Evolutionary conservation across 1,284 basidiomycete genomes (phyloP).

Genomic region (Tilletia caries): DNA sequence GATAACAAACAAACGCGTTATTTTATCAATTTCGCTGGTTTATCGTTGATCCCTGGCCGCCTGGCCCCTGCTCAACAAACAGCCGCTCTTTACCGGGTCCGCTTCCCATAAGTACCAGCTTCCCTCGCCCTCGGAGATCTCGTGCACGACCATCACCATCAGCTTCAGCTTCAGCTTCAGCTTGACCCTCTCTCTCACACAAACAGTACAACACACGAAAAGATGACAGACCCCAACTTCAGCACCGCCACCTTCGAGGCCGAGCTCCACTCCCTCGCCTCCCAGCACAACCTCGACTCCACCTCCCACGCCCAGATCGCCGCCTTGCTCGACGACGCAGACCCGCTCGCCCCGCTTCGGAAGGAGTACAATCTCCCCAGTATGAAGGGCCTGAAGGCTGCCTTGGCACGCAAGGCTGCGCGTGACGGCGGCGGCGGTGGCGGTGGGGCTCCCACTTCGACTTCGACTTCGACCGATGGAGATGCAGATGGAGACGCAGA

Average conservation of each 20-base stretch:
- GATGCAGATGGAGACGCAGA: neutral
- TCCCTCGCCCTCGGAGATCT: neutral
- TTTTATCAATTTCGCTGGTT: too few relatives aligned
- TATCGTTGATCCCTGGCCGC: too few relatives aligned
- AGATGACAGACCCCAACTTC: neutral
- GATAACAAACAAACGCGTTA: too few relatives aligned
- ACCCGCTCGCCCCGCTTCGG: conserved; percentile 12
- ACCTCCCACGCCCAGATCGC: conserved; percentile 2
- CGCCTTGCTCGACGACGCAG: conserved; percentile 3
- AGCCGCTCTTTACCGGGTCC: too few relatives aligned
- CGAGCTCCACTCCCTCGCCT: neutral
- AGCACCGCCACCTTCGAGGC: conserved; percentile 4
- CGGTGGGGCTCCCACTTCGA: too few relatives aligned
- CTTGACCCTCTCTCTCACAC: too few relatives aligned
- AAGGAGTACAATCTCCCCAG: conserved; percentile 15
- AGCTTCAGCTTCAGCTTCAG: too few relatives aligned
- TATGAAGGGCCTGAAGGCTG: neutral
- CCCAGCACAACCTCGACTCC: neutral
- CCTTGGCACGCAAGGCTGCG: neutral
- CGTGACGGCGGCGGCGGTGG: too few relatives aligned
- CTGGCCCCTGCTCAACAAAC: too few relatives aligned
- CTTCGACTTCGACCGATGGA: conserved; percentile 13
- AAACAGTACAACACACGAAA: neutral
- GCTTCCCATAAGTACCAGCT: too few relatives aligned
- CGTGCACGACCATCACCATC: too few relatives aligned